Conservation (phyloP, 345 rosid genomes). For the Gossypium sturtianum region DNA sequence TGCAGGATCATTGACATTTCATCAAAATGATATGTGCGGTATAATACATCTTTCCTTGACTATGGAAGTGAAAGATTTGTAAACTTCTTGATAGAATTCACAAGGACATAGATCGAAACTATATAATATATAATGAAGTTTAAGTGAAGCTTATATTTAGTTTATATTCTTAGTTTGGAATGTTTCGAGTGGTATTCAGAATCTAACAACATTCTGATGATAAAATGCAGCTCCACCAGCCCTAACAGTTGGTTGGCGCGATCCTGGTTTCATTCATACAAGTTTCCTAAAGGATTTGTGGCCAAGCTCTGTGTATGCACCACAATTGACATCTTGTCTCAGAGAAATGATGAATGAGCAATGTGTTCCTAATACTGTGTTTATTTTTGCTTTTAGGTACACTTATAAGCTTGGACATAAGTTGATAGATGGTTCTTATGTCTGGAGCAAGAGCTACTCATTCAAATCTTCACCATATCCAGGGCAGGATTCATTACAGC, state of each 20-base stretch:
- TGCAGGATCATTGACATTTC: constrained; percentile 3
- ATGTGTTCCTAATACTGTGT: background rate
- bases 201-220: background rate
- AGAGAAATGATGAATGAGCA: background rate
- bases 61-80: background rate
- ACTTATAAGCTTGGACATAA: constrained; percentile 3
- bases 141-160: background rate
- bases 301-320: background rate
- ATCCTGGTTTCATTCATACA: constrained; percentile 5
- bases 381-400: background rate
- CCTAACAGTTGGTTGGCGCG: background rate
- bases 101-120: background rate
- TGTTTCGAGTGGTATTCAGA: background rate
- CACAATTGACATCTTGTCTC: background rate
- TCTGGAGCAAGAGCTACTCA: constrained; percentile 2
- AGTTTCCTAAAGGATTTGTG: background rate
- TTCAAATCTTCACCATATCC: constrained; percentile 4
- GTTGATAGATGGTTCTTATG: background rate
- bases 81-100: background rate
- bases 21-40: background rate
- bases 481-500: background rate
- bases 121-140: background rate
- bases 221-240: constrained; percentile 1
- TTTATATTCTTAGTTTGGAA: background rate
- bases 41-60: background rate